Evolutionary conservation across 2,329 filamentous ascomycete genomes (phyloP).

Genomic region (Hymenoscyphus occultus): DNA sequence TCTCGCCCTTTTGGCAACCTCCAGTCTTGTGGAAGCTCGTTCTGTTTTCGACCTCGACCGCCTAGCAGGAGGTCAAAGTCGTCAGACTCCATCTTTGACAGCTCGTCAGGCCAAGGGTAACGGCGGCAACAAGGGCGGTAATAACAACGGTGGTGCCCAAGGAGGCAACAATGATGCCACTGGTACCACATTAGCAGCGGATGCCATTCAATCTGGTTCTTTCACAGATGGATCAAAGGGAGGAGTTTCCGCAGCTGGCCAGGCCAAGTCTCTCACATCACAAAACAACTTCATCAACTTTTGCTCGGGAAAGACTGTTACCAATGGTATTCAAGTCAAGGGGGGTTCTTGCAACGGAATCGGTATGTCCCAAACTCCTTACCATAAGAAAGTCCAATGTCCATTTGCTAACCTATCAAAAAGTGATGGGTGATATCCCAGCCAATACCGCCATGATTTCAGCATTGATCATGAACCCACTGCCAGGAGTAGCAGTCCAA

Average conservation of each 20-base stretch:
- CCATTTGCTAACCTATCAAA: conserved; percentile 12
- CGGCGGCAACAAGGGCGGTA: no score
- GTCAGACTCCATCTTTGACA: not conserved
- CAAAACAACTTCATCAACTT: conserved; percentile 38
- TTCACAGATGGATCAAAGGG: conserved; percentile 30
- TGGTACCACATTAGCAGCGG: conserved; percentile 25
- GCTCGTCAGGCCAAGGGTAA: not conserved
- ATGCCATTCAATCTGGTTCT: conserved; percentile 34
- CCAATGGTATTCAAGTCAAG: conserved; percentile 58
- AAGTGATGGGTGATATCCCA: conserved; percentile 37
- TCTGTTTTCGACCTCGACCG: conserved; percentile 22
- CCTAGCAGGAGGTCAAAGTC: not conserved
- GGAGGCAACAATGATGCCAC: conserved; percentile 14
- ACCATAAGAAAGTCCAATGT: not conserved
- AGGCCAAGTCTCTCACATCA: conserved; percentile 31
- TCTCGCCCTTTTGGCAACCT: conserved; percentile 27
- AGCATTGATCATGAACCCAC: conserved; percentile 30
- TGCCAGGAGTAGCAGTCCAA: conserved; percentile 15
- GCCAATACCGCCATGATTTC: conserved; percentile 35
- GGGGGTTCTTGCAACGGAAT: conserved; percentile 58
- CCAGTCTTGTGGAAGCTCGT: conserved; percentile 24
- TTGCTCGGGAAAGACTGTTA: conserved; percentile 44
- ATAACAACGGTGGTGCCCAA: conserved; percentile 6
- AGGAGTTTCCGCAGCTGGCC: conserved; percentile 27
- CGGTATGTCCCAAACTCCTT: not conserved